These are phyloP conservation scores for Cerioporus squamosus DNA, from an alignment of 1,284 basidiomycete genomes.

Conservation along the genomic window DNA sequence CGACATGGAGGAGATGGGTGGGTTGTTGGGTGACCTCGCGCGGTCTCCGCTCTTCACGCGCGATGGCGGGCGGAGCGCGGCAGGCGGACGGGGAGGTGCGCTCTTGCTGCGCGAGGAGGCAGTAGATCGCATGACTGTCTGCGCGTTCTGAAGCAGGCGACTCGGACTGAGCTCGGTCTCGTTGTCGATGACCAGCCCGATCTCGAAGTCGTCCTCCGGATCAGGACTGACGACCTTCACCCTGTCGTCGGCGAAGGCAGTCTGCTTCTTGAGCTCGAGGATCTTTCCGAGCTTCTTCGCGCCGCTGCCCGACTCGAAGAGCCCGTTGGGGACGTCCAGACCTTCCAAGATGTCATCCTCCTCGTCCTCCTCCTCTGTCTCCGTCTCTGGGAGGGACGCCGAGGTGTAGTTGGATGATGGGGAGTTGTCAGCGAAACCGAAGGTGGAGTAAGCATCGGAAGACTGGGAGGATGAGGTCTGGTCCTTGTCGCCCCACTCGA, in stretches of 20 bases:
- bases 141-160: slow-evolving; percentile 60
- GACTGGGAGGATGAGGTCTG: slow-evolving; percentile 81
- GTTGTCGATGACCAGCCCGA: slow-evolving; percentile 78
- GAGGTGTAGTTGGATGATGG: slow-evolving; percentile 74
- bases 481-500: slow-evolving; percentile 85
- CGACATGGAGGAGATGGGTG: slow-evolving; percentile 64
- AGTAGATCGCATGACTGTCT: slow-evolving; percentile 47
- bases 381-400: slow-evolving; percentile 67
- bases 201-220: slow-evolving; percentile 82
- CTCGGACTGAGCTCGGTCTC: slow-evolving; percentile 81
- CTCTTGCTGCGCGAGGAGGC: slow-evolving; percentile 46
- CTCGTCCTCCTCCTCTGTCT: slow-evolving; percentile 68
- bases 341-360: slow-evolving; percentile 80
- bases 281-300: slow-evolving; percentile 70
- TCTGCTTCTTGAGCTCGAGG: slow-evolving; percentile 76
- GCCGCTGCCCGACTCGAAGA: slow-evolving; percentile 74
- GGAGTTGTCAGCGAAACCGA: slow-evolving; percentile 73
- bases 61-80: slow-evolving; percentile 60
- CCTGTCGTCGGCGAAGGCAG: slow-evolving; percentile 48
- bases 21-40: slow-evolving; percentile 70
- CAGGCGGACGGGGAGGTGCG: slow-evolving; percentile 52
- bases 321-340: slow-evolving; percentile 70
- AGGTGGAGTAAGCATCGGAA: slow-evolving; percentile 78
- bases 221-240: slow-evolving; percentile 60
- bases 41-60: slow-evolving; percentile 57